Evolutionary conservation across 139 green algal species (phyloP).

Genomic region (Picochlorum sp.): DNA sequence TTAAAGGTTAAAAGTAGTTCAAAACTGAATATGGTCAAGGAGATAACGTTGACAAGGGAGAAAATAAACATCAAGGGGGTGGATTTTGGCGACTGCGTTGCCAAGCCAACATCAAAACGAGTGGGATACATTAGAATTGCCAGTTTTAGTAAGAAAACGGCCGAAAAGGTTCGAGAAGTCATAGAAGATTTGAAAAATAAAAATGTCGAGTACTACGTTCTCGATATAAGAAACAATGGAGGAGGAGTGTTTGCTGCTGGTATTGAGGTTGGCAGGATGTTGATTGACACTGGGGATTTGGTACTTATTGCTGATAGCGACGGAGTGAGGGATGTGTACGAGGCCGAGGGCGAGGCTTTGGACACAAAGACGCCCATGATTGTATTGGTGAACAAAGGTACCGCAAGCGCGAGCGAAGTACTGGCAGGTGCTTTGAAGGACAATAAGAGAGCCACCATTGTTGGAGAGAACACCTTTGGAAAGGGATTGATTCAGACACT

Average conservation of each 20-base stretch:
- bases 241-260: constrained; percentile 89
- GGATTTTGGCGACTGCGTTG: constrained; percentile 45
- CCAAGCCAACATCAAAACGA: constrained; percentile 13
- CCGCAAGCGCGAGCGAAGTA: constrained; percentile 86
- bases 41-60: constrained; percentile 35
- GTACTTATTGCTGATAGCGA: constrained; percentile 88
- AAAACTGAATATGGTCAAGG: neutral
- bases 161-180: constrained; percentile 42
- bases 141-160: constrained; percentile 80
- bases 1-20: constrained; percentile 16
- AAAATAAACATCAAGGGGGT: constrained; percentile 70
- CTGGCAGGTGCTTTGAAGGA: constrained; percentile 90
- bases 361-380: constrained; percentile 45
- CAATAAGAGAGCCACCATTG: constrained; percentile 62
- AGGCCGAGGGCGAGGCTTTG: constrained; percentile 46
- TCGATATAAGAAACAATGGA: constrained; percentile 93
- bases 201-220: constrained; percentile 37
- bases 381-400: constrained; percentile 93
- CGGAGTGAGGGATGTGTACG: constrained; percentile 84
- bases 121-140: constrained; percentile 81
- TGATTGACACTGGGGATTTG: constrained; percentile 71
- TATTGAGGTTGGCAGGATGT: constrained; percentile 74
- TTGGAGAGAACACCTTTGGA: constrained; percentile 84
- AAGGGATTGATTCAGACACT: constrained; percentile 98
- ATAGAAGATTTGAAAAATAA: constrained; percentile 40